phyloP scores from a whole-genome alignment of 1,284 basidiomycete species.

The Trichosporon sp. region DNA sequence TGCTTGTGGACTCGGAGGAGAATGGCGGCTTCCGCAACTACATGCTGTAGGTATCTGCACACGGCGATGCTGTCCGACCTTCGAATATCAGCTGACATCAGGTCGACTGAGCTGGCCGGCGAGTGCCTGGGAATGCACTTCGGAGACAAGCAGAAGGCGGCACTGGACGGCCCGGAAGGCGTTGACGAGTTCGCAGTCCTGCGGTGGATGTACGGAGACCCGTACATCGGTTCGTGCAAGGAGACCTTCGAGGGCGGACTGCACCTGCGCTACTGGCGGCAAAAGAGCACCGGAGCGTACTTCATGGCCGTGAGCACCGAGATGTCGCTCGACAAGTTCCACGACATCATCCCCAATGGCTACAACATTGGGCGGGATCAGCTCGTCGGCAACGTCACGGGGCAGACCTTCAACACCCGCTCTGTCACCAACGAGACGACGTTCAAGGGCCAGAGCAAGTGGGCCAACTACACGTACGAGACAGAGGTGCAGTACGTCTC shows the following conservation, averaged over 20 bases:
- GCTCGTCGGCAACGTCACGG: constrained; percentile 65
- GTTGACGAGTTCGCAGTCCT: constrained; percentile 72
- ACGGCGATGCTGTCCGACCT: too few relatives aligned
- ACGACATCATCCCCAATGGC: constrained; percentile 58
- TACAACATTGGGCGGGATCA: constrained; percentile 66
- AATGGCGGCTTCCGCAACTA: constrained; percentile 78
- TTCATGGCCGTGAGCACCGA: constrained; percentile 81
- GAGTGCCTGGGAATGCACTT: constrained; percentile 83
- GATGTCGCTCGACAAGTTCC: constrained; percentile 56
- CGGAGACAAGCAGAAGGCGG: constrained; percentile 55
- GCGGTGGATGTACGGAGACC: constrained; percentile 72
- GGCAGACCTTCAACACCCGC: constrained; percentile 53
- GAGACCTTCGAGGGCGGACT: constrained; percentile 84
- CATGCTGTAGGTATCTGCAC: constrained; percentile 56
- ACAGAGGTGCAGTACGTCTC: constrained; percentile 62
- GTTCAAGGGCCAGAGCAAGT: constrained; percentile 25
- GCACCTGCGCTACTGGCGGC: constrained; percentile 86
- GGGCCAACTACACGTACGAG: constrained; percentile 60
- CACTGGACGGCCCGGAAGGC: constrained; percentile 56
- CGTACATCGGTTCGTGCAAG: constrained; percentile 67
- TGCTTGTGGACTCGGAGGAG: constrained; percentile 59
- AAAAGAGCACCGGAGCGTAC: constrained; percentile 64
- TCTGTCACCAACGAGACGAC: constrained; percentile 56
- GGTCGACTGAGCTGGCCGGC: constrained; percentile 39
- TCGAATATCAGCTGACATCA: constrained; percentile 8